Base-by-base conservation (phyloP, 768 basidiomycete genomes). In the Rhizopogon rudus region DNA sequence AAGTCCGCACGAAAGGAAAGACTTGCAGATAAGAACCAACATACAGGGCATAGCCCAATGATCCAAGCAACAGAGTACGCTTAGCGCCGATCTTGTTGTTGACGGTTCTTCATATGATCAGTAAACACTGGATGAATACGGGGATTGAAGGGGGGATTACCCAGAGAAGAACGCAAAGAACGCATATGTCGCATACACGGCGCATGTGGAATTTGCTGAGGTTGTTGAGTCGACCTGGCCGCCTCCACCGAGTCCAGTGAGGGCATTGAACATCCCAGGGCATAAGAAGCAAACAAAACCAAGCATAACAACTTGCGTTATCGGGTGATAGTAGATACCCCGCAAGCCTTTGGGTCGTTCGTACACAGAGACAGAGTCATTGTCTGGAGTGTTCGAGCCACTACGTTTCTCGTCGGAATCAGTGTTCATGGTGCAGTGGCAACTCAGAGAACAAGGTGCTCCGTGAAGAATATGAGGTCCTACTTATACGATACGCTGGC, bases 61-160 rank as follows among this genome's bases (percentile, higher is more conserved):
- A 84, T 51, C 91, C 91, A 33, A 91, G 59, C 12, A 86, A 72
- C 7, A 93, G 81, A 0, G 91, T 89, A 39, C 85, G 67, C 31
- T 82, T 78, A 25, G 86, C 74, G 14, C 92, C 91, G 28, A 93
- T 75, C 54, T 80, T 80, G 63, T 93, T 93, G 69, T 87, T 89
- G 63, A 91, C 74, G 2, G 87, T 84, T n/a, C 88, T 87, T 59
- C 29, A 40, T 44, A 51, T 3, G 3, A 28, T 55, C 39, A 53
- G 35, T 33, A 42, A 52, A 52, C 33, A 40, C 31, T 22, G 28
- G 45, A 60, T 13, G 12, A 6, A 37, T 9, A 16, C 37, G 35
- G 5, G 40, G 16, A 12, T 48, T 39, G 44, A 48, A 33, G 39
- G 40, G 13, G 35, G 2, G 62, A 73, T 44, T 65, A 87, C 87